Evolutionary conservation across 345 rosid species (phyloP).

Genomic region (Conringia planisiliqua): DNA sequence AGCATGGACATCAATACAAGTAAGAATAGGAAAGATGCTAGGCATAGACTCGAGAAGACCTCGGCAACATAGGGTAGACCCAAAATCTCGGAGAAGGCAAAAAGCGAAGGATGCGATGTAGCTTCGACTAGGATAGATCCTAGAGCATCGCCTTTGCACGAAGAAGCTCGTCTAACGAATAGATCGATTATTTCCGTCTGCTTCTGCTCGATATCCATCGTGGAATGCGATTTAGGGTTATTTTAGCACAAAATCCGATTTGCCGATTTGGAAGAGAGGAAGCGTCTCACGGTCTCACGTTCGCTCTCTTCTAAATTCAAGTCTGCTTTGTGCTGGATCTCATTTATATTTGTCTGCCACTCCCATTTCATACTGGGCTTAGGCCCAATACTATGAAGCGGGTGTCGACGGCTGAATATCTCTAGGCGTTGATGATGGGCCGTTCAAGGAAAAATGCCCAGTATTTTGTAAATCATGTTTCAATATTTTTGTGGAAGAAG

Average conservation of each 20-base stretch:
- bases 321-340: no score
- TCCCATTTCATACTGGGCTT: no score
- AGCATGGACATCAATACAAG: background rate
- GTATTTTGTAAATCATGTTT: no score
- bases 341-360: no score
- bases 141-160: conserved; percentile 52
- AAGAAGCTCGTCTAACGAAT: conserved; percentile 57
- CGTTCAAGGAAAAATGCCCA: no score
- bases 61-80: conserved; percentile 50
- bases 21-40: background rate
- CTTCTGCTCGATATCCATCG: conserved; percentile 83
- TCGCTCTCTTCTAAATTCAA: background rate
- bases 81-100: conserved; percentile 95
- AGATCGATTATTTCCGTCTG: conserved; percentile 73
- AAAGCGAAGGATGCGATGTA: conserved; percentile 82
- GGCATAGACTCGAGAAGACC: conserved; percentile 34
- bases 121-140: conserved; percentile 60
- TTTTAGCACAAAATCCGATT: background rate
- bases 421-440: no score
- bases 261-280: background rate
- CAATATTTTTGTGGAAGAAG: no score
- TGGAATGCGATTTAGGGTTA: background rate
- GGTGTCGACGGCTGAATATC: no score
- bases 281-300: background rate
- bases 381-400: no score